Percentiles rank a stretch among this genome's conserved stretches.
phyloP scores from a whole-genome alignment of 768 basidiomycete genomes.

The Kwoniella bestiolae region DNA sequence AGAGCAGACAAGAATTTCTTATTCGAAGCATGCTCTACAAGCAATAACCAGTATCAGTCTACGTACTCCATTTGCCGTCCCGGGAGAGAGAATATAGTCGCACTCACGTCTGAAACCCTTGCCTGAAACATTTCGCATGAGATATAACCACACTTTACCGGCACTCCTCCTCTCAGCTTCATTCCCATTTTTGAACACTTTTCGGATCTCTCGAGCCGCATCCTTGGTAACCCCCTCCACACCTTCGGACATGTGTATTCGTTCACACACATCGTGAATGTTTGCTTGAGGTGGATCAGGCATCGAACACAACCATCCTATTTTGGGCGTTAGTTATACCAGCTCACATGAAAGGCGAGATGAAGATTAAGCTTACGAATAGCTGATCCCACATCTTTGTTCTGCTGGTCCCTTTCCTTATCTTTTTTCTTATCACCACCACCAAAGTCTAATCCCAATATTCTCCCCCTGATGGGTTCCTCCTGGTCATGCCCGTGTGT shows the following conservation, averaged over 20 bases:
- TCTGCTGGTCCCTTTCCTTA: slow-evolving; percentile 14
- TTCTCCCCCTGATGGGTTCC: slow-evolving; percentile 15
- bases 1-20: slow-evolving; percentile 42
- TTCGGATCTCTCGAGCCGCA: slow-evolving; percentile 76
- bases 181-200: slow-evolving; percentile 73
- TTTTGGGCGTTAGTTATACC: slow-evolving; percentile 23
- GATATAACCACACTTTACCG: slow-evolving; percentile 76
- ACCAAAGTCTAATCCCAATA: slow-evolving; percentile 26
- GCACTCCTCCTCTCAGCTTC: slow-evolving; percentile 37
- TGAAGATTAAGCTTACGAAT: slow-evolving; percentile 40
- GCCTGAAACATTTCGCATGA: slow-evolving; percentile 78
- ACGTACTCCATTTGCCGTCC: too few relatives aligned
- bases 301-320: slow-evolving; percentile 27
- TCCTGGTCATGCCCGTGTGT: slow-evolving; percentile 37
- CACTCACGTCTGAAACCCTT: slow-evolving; percentile 65
- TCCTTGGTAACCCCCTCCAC: slow-evolving; percentile 78
- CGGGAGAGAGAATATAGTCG: too few relatives aligned
- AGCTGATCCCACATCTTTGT: slow-evolving; percentile 39
- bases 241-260: slow-evolving; percentile 64
- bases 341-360: neutral
- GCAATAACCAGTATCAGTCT: slow-evolving; percentile 6
- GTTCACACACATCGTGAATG: slow-evolving; percentile 83
- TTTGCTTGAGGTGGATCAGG: slow-evolving; percentile 64
- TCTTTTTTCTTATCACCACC: slow-evolving; percentile 17
- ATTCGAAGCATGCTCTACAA: slow-evolving; percentile 35